These are phyloP conservation scores for Simmondsia chinensis DNA, from an alignment of 148 eudicot genomes.

Conservation along the genomic window DNA sequence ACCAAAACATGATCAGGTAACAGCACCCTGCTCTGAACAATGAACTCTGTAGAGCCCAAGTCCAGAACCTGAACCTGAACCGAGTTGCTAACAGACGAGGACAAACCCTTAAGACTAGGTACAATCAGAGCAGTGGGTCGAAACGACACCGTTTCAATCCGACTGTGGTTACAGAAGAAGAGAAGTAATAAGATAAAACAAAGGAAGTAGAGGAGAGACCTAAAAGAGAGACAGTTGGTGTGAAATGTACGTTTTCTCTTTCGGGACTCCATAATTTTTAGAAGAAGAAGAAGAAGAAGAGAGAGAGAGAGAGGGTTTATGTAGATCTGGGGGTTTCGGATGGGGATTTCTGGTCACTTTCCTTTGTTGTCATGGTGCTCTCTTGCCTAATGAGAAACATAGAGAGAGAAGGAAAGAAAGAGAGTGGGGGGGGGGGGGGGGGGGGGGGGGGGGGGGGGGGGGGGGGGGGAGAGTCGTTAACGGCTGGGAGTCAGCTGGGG, in stretches of 20 bases:
- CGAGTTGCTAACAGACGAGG: constrained; percentile 23
- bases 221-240: constrained; percentile 17
- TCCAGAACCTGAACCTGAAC: constrained; percentile 21
- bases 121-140: constrained; percentile 39
- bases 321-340: constrained; percentile 7
- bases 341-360: constrained; percentile 10
- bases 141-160: constrained; percentile 26
- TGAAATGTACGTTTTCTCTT: constrained; percentile 18
- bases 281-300: not conserved
- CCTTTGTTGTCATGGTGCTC: not conserved
- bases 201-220: constrained; percentile 35
- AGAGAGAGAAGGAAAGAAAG: not conserved
- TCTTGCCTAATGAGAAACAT: no score
- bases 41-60: constrained; percentile 13
- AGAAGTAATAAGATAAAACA: constrained; percentile 21
- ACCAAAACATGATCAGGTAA: constrained; percentile 70
- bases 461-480: no score
- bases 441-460: no score
- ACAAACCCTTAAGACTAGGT: constrained; percentile 25
- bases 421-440: no score
- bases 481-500: no score
- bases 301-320: not conserved
- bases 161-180: constrained; percentile 16
- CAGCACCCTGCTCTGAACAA: constrained; percentile 41
- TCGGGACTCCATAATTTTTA: constrained; percentile 12